Evolutionary conservation across 257 asterid species (phyloP), one percentile per base, ranked within the genome.

Genomic region (Nicotiana tabacum): DNA sequence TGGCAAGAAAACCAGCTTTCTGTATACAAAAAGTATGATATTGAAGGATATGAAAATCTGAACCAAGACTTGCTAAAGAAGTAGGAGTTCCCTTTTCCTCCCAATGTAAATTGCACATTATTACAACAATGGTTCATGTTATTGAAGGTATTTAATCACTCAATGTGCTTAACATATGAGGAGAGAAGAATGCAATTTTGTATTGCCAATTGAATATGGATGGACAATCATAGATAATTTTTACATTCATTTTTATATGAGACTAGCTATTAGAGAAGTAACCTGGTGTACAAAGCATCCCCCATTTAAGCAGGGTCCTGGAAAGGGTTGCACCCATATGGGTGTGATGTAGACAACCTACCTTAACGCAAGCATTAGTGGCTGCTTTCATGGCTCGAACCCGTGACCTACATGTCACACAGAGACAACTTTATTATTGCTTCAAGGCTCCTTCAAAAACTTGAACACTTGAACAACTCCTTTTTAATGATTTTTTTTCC

Each of bases 1-100:
- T 90, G 92, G 92, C 83, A 88, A 53, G 91, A 90, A 84, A 90
- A 90, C 80, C 92, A 88, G 39, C 82, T 15, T 18, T 21, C 70
- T 57, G 91, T 90, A 43, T 83, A 86, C 84, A 84, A 83, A 58
- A 77, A 74, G 68, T 86, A 85, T 76, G 85, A 83, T 33, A 83
- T 90, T 53, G 91, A 86, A 24, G 89, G 83, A 83, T 81, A 77
- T 62, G 43, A 65, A 77, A 82, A 68, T 78, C 76, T 78, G 57
- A 24, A 21, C 65, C 60, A 81, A 17, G 74, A 56, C 17, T 61
- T 51, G 15, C 62, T 51, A 64, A 76, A 74, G 80, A 27, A 76
- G 43, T 15, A 76, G 46, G 5, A 48, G 9, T 74, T 74, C 16
- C 61, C 62, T 74, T 74, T 51, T 76, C 43, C 29, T 76, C 46